phyloP scores from a whole-genome alignment of 345 rosid species.

The Boechera stricta region DNA sequence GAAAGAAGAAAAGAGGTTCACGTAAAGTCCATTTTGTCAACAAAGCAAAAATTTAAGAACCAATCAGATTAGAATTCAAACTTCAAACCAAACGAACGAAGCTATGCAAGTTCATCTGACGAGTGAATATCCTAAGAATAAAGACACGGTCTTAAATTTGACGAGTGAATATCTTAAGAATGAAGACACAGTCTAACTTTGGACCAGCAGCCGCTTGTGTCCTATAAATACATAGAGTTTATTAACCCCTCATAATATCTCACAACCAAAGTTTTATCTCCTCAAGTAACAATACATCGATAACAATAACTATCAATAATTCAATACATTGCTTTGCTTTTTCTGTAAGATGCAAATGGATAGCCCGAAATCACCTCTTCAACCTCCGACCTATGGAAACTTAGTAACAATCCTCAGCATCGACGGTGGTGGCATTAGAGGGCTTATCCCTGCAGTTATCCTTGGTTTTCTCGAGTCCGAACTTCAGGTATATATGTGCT shows the following conservation, averaged over 20 bases:
- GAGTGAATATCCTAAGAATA: conserved; percentile 11
- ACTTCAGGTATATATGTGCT: conserved; percentile 58
- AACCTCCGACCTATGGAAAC: conserved; percentile 61
- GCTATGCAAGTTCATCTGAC: conserved; percentile 1
- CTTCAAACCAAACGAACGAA: neutral
- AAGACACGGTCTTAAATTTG: conserved; percentile 11
- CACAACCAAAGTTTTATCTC: conserved; percentile 19
- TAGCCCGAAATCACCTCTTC: conserved; percentile 57
- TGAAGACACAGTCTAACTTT: conserved; percentile 15
- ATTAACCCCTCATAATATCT: neutral
- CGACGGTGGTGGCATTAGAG: conserved; percentile 87
- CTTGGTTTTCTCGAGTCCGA: conserved; percentile 69
- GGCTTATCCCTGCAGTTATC: conserved; percentile 66
- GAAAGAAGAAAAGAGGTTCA: conserved; percentile 7
- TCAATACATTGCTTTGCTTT: neutral
- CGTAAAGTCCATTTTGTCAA: conserved; percentile 2
- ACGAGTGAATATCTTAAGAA: conserved; percentile 12
- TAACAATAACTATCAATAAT: neutral
- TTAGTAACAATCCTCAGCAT: conserved; percentile 69
- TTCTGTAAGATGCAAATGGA: conserved; percentile 37
- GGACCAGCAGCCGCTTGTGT: neutral
- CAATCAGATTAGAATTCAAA: conserved; percentile 20
- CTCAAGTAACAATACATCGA: neutral
- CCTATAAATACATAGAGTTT: conserved; percentile 24
- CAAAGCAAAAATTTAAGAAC: neutral